Conservation (phyloP, 2,329 filamentous ascomycete species). For the Purpureocillium takamizusanense region DNA sequence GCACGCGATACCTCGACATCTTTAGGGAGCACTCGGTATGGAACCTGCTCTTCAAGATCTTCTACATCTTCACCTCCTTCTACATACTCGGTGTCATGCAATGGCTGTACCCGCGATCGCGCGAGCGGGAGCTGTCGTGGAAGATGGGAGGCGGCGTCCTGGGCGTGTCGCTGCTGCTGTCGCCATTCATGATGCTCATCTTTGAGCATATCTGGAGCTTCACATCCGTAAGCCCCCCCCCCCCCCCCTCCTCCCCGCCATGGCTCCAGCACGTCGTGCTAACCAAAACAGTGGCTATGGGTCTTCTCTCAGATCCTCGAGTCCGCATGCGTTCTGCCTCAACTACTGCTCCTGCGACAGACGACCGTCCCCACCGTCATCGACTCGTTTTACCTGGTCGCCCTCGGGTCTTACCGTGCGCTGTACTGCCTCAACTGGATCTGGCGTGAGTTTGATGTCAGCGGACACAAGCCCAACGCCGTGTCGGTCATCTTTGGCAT, state of each 20-base stretch:
- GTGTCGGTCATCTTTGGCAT: constrained; percentile 79
- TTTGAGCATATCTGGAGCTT: constrained; percentile 47
- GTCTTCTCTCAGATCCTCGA: constrained; percentile 88
- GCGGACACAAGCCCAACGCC: constrained; percentile 52
- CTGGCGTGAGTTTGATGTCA: constrained; percentile 51
- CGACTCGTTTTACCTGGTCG: constrained; percentile 89
- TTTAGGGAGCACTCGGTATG: constrained; percentile 50
- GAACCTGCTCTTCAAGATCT: constrained; percentile 80
- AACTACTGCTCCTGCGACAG: constrained; percentile 83
- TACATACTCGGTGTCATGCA: constrained; percentile 89
- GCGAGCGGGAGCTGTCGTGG: constrained; percentile 89
- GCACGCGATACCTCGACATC: constrained; percentile 78
- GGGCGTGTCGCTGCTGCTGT: constrained; percentile 53
- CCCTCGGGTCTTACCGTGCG: constrained; percentile 77
- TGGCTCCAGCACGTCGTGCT: constrained; percentile 4
- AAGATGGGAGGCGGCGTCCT: constrained; percentile 70
- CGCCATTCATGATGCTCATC: constrained; percentile 65
- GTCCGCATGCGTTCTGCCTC: constrained; percentile 81
- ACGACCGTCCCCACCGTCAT: constrained; percentile 95
- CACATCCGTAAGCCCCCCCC: constrained; percentile 32
- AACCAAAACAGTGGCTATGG: constrained; percentile 60
- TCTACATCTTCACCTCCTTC: constrained; percentile 75
- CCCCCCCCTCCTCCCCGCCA: background rate
- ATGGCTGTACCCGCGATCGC: constrained; percentile 74
- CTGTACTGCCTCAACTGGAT: constrained; percentile 94